These are phyloP conservation scores for Acacia concinna DNA, from an alignment of 331 rosid genomes.

Conservation along the genomic window DNA sequence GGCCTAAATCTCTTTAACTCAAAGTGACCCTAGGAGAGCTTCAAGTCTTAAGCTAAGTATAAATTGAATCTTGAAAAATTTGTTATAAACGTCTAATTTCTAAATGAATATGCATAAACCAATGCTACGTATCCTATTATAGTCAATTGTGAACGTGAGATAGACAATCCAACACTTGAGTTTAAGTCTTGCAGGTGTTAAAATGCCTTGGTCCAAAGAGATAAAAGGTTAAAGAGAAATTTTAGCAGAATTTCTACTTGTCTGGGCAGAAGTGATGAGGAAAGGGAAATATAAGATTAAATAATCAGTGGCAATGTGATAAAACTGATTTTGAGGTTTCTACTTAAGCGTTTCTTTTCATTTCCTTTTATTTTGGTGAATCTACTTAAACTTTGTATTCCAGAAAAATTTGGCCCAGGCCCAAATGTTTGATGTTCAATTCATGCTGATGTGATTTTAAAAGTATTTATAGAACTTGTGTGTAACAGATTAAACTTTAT, in stretches of 20 bases:
- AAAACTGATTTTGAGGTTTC: not conserved
- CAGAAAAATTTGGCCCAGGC: not conserved
- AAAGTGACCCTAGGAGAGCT: not conserved
- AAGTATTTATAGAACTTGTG: not conserved
- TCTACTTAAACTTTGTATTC: not conserved
- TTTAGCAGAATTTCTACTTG: not conserved
- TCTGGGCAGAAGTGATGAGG: not conserved
- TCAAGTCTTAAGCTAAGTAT: not conserved
- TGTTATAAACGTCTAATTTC: not conserved
- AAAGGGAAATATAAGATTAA: not conserved
- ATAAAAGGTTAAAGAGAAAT: not conserved
- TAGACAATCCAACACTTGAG: not conserved
- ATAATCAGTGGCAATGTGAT: not conserved
- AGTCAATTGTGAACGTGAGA: not conserved
- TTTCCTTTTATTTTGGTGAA: not conserved
- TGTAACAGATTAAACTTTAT: not conserved
- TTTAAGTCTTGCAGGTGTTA: not conserved
- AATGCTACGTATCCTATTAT: not conserved
- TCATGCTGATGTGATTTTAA: not conserved
- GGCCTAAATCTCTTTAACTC: not conserved
- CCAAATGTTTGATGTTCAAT: not conserved
- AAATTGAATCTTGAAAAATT: slow-evolving; percentile 6
- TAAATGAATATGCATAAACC: not conserved
- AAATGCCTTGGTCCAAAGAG: slow-evolving; percentile 1
- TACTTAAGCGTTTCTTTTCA: not conserved